A percentile compares a stretch with the other conserved stretches of the same genome.
phyloP scores from a whole-genome alignment of 768 basidiomycete genomes.

The Hortiboletus campestris region DNA sequence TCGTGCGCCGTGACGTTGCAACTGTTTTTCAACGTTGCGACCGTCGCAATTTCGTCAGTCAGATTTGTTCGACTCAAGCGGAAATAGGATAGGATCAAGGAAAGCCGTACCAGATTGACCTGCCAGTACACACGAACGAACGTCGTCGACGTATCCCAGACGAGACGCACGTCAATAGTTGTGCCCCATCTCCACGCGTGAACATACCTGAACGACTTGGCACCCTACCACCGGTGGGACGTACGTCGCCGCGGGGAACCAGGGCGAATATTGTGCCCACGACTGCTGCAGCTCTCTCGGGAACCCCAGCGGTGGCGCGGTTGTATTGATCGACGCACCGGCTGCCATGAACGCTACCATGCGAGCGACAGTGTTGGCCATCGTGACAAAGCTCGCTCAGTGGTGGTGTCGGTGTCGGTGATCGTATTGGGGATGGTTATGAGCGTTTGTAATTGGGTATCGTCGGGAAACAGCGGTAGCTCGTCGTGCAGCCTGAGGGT shows the following conservation, averaged over 20 bases:
- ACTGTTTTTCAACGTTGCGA: constrained; percentile 33
- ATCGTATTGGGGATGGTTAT: too few relatives aligned
- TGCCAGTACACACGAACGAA: not conserved
- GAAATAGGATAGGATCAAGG: not conserved
- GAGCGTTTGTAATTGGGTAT: not conserved
- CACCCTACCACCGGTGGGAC: constrained; percentile 44
- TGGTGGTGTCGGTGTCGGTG: not conserved
- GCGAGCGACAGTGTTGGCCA: not conserved
- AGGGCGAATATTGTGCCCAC: constrained; percentile 64
- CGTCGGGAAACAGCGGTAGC: not conserved
- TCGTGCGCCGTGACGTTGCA: constrained; percentile 77
- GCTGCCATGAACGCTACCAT: not conserved
- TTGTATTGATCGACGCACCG: not conserved
- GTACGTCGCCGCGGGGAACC: constrained; percentile 46
- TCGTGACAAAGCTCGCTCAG: not conserved
- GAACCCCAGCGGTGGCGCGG: constrained; percentile 7
- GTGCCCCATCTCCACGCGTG: not conserved
- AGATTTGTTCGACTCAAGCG: not conserved
- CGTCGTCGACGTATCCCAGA: not conserved
- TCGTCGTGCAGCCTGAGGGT: not conserved
- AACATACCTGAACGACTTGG: constrained; percentile 49
- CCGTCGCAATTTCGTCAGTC: not conserved
- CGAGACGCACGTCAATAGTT: not conserved
- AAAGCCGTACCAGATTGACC: constrained; percentile 18
- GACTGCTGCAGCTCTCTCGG: constrained; percentile 22